Conservation (phyloP, 2,329 filamentous ascomycete genomes). For the Septoria linicola region DNA sequence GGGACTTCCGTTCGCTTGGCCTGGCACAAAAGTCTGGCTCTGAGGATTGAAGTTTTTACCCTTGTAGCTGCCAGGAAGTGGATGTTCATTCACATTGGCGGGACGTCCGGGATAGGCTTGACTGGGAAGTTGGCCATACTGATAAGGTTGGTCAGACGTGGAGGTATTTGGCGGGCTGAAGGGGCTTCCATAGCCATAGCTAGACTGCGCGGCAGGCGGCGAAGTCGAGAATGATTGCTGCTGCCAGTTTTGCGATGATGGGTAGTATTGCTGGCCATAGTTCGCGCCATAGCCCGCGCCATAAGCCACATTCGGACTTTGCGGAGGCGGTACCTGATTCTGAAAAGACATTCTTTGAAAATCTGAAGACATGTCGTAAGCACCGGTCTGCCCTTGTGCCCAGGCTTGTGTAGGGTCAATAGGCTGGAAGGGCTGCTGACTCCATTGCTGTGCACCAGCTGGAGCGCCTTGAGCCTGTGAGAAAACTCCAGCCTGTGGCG, state of each 20-base stretch:
- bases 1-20: conserved; percentile 39
- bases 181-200: conserved; percentile 17
- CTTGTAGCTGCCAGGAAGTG: conserved; percentile 79
- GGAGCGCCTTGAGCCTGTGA: conserved; percentile 10
- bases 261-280: conserved; percentile 31
- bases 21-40: conserved; percentile 86
- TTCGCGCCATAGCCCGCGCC: conserved; percentile 16
- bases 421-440: conserved; percentile 28
- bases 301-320: conserved; percentile 20
- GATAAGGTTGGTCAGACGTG: conserved; percentile 54
- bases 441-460: conserved; percentile 20
- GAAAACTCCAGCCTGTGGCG: conserved; percentile 14
- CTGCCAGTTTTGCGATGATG: conserved; percentile 31
- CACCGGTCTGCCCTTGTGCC: conserved; percentile 36
- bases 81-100: conserved; percentile 73
- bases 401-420: conserved; percentile 41
- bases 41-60: conserved; percentile 90
- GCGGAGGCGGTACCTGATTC: conserved; percentile 31
- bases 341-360: conserved; percentile 52
- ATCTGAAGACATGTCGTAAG: conserved; percentile 47
- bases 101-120: conserved; percentile 68
- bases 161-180: conserved; percentile 36
- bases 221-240: conserved; percentile 34
- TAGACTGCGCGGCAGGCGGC: conserved; percentile 21
- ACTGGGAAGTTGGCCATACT: conserved; percentile 74